A percentile compares a stretch with the other conserved stretches of the same genome.
Conservation (phyloP, 2,329 filamentous ascomycete genomes). For the Piedraia hortae region DNA sequence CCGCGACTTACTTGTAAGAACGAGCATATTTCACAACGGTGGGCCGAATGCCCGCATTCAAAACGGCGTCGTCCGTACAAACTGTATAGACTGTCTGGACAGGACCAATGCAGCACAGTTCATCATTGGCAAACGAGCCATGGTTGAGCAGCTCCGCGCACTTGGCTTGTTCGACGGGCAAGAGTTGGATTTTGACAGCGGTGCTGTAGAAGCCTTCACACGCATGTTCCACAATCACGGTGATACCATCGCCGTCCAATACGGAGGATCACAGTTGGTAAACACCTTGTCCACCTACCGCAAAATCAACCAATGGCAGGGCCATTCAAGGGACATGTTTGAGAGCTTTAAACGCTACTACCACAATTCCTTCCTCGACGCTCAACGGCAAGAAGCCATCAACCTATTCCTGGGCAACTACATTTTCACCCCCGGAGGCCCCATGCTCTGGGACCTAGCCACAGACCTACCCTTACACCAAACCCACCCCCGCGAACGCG, state of each 20-base stretch:
- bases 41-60: slow-evolving; percentile 46
- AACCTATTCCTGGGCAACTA: slow-evolving; percentile 95
- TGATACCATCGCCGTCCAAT: slow-evolving; percentile 91
- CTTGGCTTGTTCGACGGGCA: slow-evolving; percentile 62
- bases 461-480: slow-evolving; percentile 96
- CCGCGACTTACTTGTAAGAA: slow-evolving; percentile 58
- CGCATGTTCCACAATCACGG: slow-evolving; percentile 94
- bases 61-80: slow-evolving; percentile 79
- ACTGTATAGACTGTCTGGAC: slow-evolving; percentile 94
- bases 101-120: slow-evolving; percentile 95
- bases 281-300: slow-evolving; percentile 99
- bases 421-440: slow-evolving; percentile 59
- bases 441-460: slow-evolving; percentile 86
- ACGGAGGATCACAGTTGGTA: slow-evolving; percentile 86
- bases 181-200: slow-evolving; percentile 72
- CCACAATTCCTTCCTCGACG: slow-evolving; percentile 93
- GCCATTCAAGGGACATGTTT: slow-evolving; percentile 91
- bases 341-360: slow-evolving; percentile 98
- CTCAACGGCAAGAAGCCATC: slow-evolving; percentile 92
- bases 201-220: slow-evolving; percentile 86
- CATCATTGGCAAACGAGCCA: slow-evolving; percentile 79
- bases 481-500: slow-evolving; percentile 42
- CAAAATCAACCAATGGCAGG: slow-evolving; percentile 97
- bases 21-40: slow-evolving; percentile 88
- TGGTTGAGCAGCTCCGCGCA: slow-evolving; percentile 77